phyloP scores from a whole-genome alignment of 306 rosid genomes.

The Vachellia pachyceras region DNA sequence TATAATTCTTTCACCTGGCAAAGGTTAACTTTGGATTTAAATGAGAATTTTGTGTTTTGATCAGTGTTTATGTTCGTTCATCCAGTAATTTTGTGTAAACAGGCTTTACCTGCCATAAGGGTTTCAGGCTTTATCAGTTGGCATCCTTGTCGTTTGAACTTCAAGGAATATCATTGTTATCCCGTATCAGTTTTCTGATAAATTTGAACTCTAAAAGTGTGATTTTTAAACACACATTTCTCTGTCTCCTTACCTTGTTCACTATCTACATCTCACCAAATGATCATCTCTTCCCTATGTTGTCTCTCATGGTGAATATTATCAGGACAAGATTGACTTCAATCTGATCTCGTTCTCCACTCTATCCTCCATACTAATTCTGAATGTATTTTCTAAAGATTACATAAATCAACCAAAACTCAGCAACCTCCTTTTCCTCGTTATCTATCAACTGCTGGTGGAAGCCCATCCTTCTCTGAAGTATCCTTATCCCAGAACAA shows the following conservation, averaged over 20 bases:
- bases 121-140: neutral
- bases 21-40: conserved; percentile 1
- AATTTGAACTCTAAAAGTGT: neutral
- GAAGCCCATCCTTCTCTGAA: neutral
- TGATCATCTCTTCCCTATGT: neutral
- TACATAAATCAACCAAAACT: neutral
- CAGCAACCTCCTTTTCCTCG: neutral
- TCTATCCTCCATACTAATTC: neutral
- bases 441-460: neutral
- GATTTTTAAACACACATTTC: neutral
- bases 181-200: neutral
- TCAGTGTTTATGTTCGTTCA: neutral
- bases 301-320: neutral
- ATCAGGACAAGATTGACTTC: neutral
- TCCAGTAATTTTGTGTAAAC: neutral
- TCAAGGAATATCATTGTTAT: neutral
- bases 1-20: conserved; percentile 9
- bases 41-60: neutral
- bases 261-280: neutral
- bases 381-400: neutral
- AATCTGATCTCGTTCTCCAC: neutral
- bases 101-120: neutral
- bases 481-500: neutral
- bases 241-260: neutral
- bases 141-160: neutral